Conservation (phyloP, 805 yeast species). For the Lachancea sp. region DNA sequence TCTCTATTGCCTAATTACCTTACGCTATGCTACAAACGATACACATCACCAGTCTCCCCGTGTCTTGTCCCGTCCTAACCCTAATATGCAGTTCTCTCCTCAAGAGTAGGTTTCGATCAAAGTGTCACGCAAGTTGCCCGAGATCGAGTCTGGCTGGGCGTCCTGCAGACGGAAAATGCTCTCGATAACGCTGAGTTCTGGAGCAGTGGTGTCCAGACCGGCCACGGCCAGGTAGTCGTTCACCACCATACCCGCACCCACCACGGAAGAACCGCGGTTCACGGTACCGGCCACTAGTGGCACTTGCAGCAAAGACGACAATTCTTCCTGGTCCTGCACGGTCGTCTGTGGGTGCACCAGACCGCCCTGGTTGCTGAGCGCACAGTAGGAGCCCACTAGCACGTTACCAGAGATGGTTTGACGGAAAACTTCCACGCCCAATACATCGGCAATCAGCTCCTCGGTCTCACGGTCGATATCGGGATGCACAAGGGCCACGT, state of each 20-base stretch:
- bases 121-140: slow-evolving; percentile 83
- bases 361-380: slow-evolving; percentile 95
- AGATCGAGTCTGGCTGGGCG: slow-evolving; percentile 80
- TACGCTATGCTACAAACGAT: slow-evolving; percentile 6
- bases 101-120: slow-evolving; percentile 86
- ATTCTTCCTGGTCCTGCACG: slow-evolving; percentile 96
- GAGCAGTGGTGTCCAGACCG: slow-evolving; percentile 97
- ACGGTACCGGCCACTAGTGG: slow-evolving; percentile 98
- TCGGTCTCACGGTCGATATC: slow-evolving; percentile 99
- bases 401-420: slow-evolving; percentile 98
- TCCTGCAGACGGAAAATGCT: slow-evolving; percentile 91
- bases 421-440: slow-evolving; percentile 98
- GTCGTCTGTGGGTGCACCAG: slow-evolving; percentile 97
- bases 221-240: slow-evolving; percentile 97
- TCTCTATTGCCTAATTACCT: too few relatives aligned
- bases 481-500: slow-evolving; percentile 98
- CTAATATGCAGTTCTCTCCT: slow-evolving; percentile 1
- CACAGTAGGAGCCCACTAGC: slow-evolving; percentile 92
- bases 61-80: not conserved
- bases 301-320: slow-evolving; percentile 89
- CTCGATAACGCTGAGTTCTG: slow-evolving; percentile 94
- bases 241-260: slow-evolving; percentile 98
- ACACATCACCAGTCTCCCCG: not conserved
- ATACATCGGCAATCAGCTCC: slow-evolving; percentile 93
- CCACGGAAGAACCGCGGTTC: slow-evolving; percentile 94